phyloP scores from a whole-genome alignment of 768 basidiomycete species.

The Leccinum subgranulosum region DNA sequence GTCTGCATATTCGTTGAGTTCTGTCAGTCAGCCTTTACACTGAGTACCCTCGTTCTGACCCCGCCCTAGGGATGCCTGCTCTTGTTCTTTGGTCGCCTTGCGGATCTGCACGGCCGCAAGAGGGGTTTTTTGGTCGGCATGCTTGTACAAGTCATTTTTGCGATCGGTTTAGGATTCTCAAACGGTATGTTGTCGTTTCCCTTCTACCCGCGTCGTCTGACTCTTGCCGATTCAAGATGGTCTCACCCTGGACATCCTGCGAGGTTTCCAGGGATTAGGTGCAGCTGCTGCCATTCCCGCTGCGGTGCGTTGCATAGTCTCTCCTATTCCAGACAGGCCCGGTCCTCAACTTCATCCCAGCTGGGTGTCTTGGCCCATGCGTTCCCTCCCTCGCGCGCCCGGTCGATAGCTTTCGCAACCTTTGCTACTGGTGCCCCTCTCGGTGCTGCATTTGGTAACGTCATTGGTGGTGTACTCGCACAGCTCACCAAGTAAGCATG shows the following conservation, averaged over 20 bases:
- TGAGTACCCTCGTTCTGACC: not conserved
- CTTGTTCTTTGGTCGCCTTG: conserved; percentile 72
- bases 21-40: conserved; percentile 39
- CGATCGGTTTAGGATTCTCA: conserved; percentile 64
- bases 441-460: conserved; percentile 68
- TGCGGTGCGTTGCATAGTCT: conserved; percentile 41
- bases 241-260: conserved; percentile 61
- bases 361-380: conserved; percentile 79
- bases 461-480: conserved; percentile 68
- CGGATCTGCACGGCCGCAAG: conserved; percentile 78
- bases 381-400: conserved; percentile 64
- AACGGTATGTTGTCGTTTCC: conserved; percentile 35
- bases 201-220: too few species aligned
- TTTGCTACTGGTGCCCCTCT: conserved; percentile 85
- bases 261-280: conserved; percentile 84
- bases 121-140: conserved; percentile 62
- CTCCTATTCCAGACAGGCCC: not conserved
- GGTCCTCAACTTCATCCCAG: conserved; percentile 30
- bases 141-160: conserved; percentile 48
- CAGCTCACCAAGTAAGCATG: conserved; percentile 41
- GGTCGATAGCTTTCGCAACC: conserved; percentile 77
- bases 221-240: conserved; percentile 40
- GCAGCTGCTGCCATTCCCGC: conserved; percentile 74
- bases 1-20: conserved; percentile 66
- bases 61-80: conserved; percentile 70